A percentile compares a stretch with the other conserved stretches of the same genome.
Evolutionary conservation across 345 rosid species (phyloP).

Genomic region (Syzygium grande): DNA sequence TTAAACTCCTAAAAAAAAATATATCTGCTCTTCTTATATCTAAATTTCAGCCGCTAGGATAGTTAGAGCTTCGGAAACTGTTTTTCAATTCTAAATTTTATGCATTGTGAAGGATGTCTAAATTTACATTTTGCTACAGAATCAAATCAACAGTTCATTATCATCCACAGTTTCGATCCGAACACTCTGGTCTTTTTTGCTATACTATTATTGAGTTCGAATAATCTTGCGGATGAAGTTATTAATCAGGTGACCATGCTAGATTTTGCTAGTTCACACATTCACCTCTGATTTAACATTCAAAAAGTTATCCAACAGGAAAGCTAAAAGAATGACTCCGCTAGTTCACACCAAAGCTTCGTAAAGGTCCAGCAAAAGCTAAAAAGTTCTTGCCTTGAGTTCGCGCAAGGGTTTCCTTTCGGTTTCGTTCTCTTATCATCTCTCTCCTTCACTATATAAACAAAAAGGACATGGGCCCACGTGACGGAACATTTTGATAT

Average conservation of each 20-base stretch:
- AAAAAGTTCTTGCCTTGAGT: background rate
- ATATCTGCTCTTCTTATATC: background rate
- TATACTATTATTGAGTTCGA: fast-evolving
- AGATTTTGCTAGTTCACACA: background rate
- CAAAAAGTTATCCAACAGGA: background rate
- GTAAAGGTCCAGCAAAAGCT: background rate
- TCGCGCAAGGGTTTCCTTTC: background rate
- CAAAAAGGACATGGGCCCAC: background rate
- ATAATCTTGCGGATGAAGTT: background rate
- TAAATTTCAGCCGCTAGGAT: background rate
- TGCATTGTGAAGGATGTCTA: background rate
- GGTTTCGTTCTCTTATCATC: background rate
- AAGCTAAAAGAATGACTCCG: background rate
- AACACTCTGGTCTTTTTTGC: background rate
- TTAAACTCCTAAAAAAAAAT: background rate
- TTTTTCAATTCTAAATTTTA: background rate
- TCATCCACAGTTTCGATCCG: background rate
- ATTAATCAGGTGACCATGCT: background rate
- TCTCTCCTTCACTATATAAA: background rate
- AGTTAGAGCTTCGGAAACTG: background rate
- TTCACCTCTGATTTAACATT: background rate
- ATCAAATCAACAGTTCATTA: fast-evolving
- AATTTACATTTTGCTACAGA: fast-evolving
- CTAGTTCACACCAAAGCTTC: background rate
- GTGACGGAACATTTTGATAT: background rate